A percentile compares a stretch with the other conserved stretches of the same genome.
Evolutionary conservation across 306 rosid species (phyloP).

Genomic region (Cicer bijugum): DNA sequence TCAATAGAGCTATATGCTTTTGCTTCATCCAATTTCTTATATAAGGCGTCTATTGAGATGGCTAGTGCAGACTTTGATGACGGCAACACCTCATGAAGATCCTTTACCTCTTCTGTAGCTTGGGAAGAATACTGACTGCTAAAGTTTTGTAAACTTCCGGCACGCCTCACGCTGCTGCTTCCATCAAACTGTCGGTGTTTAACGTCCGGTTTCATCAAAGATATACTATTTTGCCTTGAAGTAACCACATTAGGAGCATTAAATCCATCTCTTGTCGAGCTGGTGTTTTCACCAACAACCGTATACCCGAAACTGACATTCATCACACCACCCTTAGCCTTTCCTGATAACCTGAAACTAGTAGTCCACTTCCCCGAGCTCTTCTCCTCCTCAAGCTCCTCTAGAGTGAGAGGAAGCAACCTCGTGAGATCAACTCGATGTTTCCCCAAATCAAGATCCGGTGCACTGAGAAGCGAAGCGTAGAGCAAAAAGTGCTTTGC

Average conservation of each 20-base stretch:
- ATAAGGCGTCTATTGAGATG: constrained; percentile 63
- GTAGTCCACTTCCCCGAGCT: constrained; percentile 84
- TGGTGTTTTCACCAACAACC: constrained; percentile 63
- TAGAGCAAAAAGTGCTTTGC: constrained; percentile 85
- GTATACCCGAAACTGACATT: constrained; percentile 84
- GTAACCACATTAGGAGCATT: constrained; percentile 46
- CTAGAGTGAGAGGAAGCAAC: constrained; percentile 88
- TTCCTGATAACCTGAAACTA: constrained; percentile 71
- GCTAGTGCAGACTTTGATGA: constrained; percentile 62
- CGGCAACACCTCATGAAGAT: constrained; percentile 80
- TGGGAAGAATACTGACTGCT: constrained; percentile 43
- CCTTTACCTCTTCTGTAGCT: constrained; percentile 59
- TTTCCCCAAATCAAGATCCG: constrained; percentile 86
- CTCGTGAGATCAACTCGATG: constrained; percentile 86
- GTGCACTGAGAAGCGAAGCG: constrained; percentile 63
- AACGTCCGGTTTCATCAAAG: constrained; percentile 50
- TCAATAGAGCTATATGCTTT: constrained; percentile 43
- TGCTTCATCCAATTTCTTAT: constrained; percentile 71
- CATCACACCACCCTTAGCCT: constrained; percentile 78
- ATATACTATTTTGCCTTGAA: constrained; percentile 53
- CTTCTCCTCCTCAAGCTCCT: constrained; percentile 91
- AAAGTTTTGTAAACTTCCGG: constrained; percentile 53
- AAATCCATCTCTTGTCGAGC: constrained; percentile 48
- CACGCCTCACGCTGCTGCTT: constrained; percentile 49
- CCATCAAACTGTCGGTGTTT: constrained; percentile 58